Conservation (phyloP, 257 asterid species). For the Linderniella brevidens region DNA sequence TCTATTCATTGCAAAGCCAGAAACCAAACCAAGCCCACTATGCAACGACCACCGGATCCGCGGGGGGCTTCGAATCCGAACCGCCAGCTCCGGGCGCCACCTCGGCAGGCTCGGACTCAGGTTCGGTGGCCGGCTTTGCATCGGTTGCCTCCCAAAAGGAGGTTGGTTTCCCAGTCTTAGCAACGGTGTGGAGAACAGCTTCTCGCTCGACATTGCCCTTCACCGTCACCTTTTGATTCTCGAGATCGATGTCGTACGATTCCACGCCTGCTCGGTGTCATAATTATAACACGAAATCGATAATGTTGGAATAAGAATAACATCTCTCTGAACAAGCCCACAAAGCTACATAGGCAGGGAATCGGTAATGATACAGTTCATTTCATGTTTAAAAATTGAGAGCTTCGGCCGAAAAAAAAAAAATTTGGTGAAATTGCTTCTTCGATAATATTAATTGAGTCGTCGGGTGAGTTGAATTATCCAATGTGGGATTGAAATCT, state of each 20-base stretch:
- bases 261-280: slow-evolving; percentile 46
- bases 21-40: not conserved
- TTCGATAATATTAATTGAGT: too few relatives aligned
- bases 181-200: slow-evolving; percentile 60
- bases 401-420: too few relatives aligned
- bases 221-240: slow-evolving; percentile 73
- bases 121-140: slow-evolving; percentile 6
- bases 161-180: slow-evolving; percentile 73
- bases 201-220: slow-evolving; percentile 59
- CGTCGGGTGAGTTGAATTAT: too few relatives aligned
- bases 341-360: too few relatives aligned
- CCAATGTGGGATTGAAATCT: too few relatives aligned
- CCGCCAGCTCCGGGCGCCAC: too few relatives aligned
- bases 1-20: not conserved
- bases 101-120: slow-evolving; percentile 8
- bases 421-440: too few relatives aligned
- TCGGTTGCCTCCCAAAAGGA: slow-evolving; percentile 56
- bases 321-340: too few relatives aligned
- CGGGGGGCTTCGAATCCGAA: too few relatives aligned
- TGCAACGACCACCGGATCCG: not conserved
- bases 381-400: too few relatives aligned
- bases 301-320: too few relatives aligned
- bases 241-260: slow-evolving; percentile 49
- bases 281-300: not conserved
- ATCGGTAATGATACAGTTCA: too few relatives aligned